Base-by-base conservation (phyloP, 2,329 filamentous ascomycete species). In the Stemphylium vesicarium region DNA sequence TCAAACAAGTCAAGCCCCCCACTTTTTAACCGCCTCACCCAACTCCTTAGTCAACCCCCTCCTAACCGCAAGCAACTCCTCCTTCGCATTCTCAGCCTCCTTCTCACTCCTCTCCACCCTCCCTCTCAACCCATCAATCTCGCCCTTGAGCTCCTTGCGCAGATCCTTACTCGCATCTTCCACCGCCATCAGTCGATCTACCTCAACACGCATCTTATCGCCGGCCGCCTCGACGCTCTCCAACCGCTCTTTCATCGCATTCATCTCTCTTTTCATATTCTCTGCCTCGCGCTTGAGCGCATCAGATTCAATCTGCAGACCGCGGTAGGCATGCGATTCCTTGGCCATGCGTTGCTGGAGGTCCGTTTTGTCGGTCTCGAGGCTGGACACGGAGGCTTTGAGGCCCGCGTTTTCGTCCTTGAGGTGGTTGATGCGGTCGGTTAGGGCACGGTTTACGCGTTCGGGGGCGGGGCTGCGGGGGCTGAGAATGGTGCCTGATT, bases 381-480 rank as follows among this genome's bases (percentile, higher is more conserved):
- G 39, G 4, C 38, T 31, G 9, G 40, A 40, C 4, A 56, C 40
- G 12, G 48, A 51, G n/a, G 49, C 46, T 47, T 62, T 57, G 8
- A 62, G 51, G 26, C 47, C 57, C 11, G 54, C 50, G 12, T 64
- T 64, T 50, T 63, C 59, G 8, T 58, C 56, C 32, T 66, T 64
- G 44, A 66, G 60, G 13, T 61, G 47, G 8, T 61, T 49, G 11
- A 66, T 64, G n/a, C 63, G 62, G 12, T 59, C 53, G 13, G 59
- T 59, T 11, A 64, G 33, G n/a, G 63, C 63, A 33, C 52, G 46
- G 32, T 63, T 59, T 7, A 66, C 61, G 7, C 63, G 62, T 29
- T 64, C 62, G 3, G 62, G 57, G n/a, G 60, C 59, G 6, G 63
- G 63, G 15, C 60, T 63, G 13, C 56, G 47, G 10, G 63, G 63